Evolutionary conservation across 208 protist species (phyloP), one percentile per base, ranked within the genome.

Genomic region (Endotrypanum monterogeii): DNA sequence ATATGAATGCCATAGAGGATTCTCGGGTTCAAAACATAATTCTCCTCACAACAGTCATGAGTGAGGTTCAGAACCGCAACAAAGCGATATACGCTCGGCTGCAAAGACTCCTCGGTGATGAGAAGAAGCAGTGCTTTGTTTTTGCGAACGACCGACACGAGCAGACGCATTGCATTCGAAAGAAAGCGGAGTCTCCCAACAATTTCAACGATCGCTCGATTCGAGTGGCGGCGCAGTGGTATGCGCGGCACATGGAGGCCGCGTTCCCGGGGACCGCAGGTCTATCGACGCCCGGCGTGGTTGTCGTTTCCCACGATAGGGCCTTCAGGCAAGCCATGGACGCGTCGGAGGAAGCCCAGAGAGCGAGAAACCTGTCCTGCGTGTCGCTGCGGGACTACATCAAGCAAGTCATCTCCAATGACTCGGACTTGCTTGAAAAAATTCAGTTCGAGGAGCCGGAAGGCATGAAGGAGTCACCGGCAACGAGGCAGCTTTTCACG

Each of bases 111-210:
- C 57, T 98, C n/a, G 50, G 52, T 28, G 89, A 94, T 56, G 79
- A 87, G 46, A 41, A 51, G 8, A 94, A 94, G 67, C 84, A 83
- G 41, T 96, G 91, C 85, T 96, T 94, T 78, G 92, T 95, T n/a
- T 98, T 98, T 71, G 86, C 88, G 4, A 98, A 98, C 76, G 94
- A 98, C 76, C 83, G 85, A 37, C 94, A 98, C 72, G 89, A 94
- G 73, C 93, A 97, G 74, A 97, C 94, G 23, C 89, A 91, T 83
- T 91, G 89, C 71, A 48, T 94, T 57, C 77, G 74, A 25, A 66
- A 88, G 25, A 71, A 79, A 44, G 85, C 87, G 39, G 96, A 98
- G 76, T 85, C 85, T 14, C 78, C 84, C 1, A 97, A 97, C 67
- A 93, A 98, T 75, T 93, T 85, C 82, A 98, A 97, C 75, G 94